Base-by-base conservation (phyloP, 1,139 yeast species). In the Pichia sp. region DNA sequence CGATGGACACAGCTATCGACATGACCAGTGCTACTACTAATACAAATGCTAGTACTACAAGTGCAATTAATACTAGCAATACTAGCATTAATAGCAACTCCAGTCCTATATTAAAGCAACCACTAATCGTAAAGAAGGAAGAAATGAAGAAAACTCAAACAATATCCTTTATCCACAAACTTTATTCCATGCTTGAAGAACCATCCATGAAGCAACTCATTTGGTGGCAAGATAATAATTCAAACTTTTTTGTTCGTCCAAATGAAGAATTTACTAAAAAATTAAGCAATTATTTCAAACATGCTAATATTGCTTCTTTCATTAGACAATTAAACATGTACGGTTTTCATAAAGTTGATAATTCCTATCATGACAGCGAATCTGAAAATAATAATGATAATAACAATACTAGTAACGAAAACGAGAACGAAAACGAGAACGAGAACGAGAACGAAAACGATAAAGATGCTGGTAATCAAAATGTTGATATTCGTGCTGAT, bases 291-390 rank as follows among this genome's bases (percentile, higher is more conserved):
- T 82, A 80, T 60, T 85, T 85, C 63, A 85, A 85, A 59, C 94
- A 85, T 63, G 83, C 79, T 43, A 81, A 81, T 54, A 75, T 80
- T 38, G 81, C 86, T 8, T 75, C 83, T 21, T 81, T 81, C 55
- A 81, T 81, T 31, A 68, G 88, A 45, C 88, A 81, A 53, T 61
- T 81, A 37, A 81, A 81, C 58, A 81, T 81, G 88, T 81, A 81
- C 55, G 88, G 88, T 9, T 81, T 81, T 60, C 88, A 81, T 55
- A 81, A 81, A 59, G 83, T 78, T 30, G 72, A 72, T 45, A 35
- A 39, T 26, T 29, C 42, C 1, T 25, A 28, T 6, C 26, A 35
- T n/a, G n/a, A 31, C 5, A 28, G 21, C 8, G n/a, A 8, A 6
- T 16, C 2, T 9, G 27, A 13, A 16, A 31, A 36, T 19, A 25